These are phyloP conservation scores for Castanea sativa DNA, from an alignment of 306 rosid species.

Conservation along the genomic window DNA sequence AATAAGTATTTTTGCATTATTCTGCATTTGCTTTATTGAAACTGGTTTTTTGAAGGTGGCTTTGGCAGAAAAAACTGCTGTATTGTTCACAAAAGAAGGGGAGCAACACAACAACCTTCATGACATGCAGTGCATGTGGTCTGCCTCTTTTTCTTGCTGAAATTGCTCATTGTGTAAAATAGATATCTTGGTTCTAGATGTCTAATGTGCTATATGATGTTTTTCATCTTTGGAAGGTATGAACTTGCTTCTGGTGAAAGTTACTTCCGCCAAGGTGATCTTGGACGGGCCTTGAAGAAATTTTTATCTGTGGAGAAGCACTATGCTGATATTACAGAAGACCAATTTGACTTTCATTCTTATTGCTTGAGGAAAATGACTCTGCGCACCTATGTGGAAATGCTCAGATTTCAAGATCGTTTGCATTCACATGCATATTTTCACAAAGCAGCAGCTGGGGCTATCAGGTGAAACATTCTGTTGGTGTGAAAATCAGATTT, in stretches of 20 bases:
- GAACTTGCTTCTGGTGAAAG: slow-evolving; percentile 98
- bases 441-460: slow-evolving; percentile 96
- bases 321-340: slow-evolving; percentile 94
- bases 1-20: slow-evolving; percentile 14
- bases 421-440: slow-evolving; percentile 91
- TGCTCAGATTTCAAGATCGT: slow-evolving; percentile 97
- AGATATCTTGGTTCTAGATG: slow-evolving; percentile 14
- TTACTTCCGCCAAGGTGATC: slow-evolving; percentile 89
- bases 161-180: slow-evolving; percentile 15
- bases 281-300: slow-evolving; percentile 83
- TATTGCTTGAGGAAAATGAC: slow-evolving; percentile 99
- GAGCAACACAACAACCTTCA: slow-evolving; percentile 98
- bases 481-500: slow-evolving; percentile 12
- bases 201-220: slow-evolving; percentile 15
- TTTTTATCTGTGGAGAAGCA: slow-evolving; percentile 97
- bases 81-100: slow-evolving; percentile 95
- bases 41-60: slow-evolving; percentile 53
- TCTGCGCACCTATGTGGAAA: slow-evolving; percentile 87
- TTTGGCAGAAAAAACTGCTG: slow-evolving; percentile 97
- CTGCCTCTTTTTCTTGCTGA: slow-evolving; percentile 30
- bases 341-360: slow-evolving; percentile 98
- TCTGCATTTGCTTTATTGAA: slow-evolving; percentile 15
- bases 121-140: slow-evolving; percentile 99
- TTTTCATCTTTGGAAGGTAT: slow-evolving; percentile 56
- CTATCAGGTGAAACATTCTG: slow-evolving; percentile 63